These are phyloP conservation scores for Vitellaria paradoxa DNA, from an alignment of 179 eudicot species.

Conservation along the genomic window DNA sequence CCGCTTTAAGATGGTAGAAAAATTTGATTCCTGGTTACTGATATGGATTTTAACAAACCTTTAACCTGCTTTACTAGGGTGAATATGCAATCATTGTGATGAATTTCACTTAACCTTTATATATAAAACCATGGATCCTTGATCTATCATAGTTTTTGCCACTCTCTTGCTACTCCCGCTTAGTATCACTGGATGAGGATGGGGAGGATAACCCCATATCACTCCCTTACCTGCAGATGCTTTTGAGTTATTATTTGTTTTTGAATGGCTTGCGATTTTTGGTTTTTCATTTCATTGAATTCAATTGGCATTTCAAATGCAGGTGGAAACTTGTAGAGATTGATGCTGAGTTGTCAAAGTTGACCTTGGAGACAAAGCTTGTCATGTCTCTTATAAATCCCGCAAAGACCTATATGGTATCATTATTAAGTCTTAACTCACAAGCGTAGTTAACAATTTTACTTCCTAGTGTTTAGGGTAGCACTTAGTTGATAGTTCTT, in stretches of 20 bases:
- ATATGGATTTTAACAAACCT: background rate
- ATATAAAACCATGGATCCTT: background rate
- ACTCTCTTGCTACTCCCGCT: too few relatives aligned
- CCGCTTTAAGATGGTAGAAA: background rate
- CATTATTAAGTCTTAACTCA: background rate
- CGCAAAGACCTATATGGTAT: constrained; percentile 90
- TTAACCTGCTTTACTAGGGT: background rate
- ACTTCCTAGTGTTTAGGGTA: background rate
- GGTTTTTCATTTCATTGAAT: background rate
- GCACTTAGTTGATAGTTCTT: background rate
- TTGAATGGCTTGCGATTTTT: background rate
- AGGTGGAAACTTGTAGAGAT: constrained; percentile 98
- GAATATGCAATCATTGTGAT: constrained; percentile 5
- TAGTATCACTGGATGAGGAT: background rate
- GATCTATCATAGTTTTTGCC: too few relatives aligned
- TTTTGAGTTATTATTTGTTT: background rate
- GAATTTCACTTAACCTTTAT: background rate
- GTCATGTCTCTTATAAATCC: constrained; percentile 85
- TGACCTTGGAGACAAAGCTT: constrained; percentile 77
- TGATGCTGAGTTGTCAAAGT: constrained; percentile 68
- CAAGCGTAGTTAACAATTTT: background rate
- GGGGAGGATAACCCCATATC: background rate
- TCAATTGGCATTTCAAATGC: constrained; percentile 15
- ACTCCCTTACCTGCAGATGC: background rate
- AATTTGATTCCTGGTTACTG: too few relatives aligned